Base-by-base conservation (phyloP, 495 filamentous ascomycete species). In the Neurospora sp. region DNA sequence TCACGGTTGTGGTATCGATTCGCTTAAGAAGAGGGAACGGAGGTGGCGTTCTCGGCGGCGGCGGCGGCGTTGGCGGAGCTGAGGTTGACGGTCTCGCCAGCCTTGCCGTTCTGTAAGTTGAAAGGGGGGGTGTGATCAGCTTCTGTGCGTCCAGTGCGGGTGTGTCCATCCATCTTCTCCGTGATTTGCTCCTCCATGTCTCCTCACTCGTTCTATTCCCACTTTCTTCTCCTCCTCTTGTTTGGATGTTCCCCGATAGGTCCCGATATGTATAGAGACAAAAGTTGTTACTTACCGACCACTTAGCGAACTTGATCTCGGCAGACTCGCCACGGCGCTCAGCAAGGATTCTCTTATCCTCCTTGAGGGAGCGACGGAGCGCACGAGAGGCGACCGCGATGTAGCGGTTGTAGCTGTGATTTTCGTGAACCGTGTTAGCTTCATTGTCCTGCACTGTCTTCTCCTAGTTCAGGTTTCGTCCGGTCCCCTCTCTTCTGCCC, bases 221-320 rank as follows among this genome's bases (percentile, higher is more conserved):
- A 31, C 2, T 31, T 31, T 31, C 31, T 31, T 31, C 31, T 38
- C 18, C 31, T 75, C 54, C 69, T 37, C 72, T 11, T 70, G 18
- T 76, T 72, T 72, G 41, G 35, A 46, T 14, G 38, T 20, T 37
- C 41, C 31, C 31, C 31, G 31, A 31, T 31, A 31, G 31, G 31
- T 31, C 31, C 10, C 31, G 10, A 8, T 4, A 46, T 1, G 2
- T n/a, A 46, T 35, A 18, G 7, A 18, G 31, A n/a, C 11, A 72
- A 60, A 16, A 18, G 0, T n/a, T n/a, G 31, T 39, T 75, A 90
- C 93, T 89, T 81, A 99, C 96, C 89, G 93, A 87, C 96, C 96
- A 99, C 88, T 96, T 97, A 73, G 95, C 90, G 79, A 97, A 97
- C 85, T 91, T 91, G 74, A 99, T 85, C 46, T 98, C 95, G 87